A percentile compares a stretch with the other conserved stretches of the same genome.
Evolutionary conservation across 805 yeast genomes (phyloP).

Genomic region (Teunomyces kruisii): DNA sequence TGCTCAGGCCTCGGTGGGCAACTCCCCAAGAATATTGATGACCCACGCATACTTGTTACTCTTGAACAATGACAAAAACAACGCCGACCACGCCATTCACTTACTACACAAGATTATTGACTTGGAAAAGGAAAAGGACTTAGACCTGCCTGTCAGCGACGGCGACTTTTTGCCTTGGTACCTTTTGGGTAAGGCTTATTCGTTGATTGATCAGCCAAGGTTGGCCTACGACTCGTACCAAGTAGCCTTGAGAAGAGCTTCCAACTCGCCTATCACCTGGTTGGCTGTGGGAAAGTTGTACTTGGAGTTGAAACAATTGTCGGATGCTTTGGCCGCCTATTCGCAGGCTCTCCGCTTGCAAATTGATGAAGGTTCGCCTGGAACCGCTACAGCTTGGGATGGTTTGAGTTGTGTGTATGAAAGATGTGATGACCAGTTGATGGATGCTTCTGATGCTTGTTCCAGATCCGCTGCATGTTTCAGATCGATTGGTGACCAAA

Average conservation of each 20-base stretch:
- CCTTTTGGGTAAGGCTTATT: conserved; percentile 53
- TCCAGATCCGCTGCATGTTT: conserved; percentile 50
- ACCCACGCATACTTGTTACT: conserved; percentile 52
- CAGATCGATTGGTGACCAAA: conserved; percentile 45
- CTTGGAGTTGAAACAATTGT: conserved; percentile 55
- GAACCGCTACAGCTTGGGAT: conserved; percentile 63
- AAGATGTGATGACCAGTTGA: conserved; percentile 58
- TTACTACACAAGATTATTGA: conserved; percentile 34
- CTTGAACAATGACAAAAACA: conserved; percentile 20
- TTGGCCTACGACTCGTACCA: conserved; percentile 57
- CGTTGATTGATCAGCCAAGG: conserved; percentile 45
- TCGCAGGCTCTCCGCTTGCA: conserved; percentile 61
- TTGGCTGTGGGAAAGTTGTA: conserved; percentile 63
- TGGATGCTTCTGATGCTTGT: conserved; percentile 63
- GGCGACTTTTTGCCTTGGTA: conserved; percentile 62
- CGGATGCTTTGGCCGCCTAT: conserved; percentile 67
- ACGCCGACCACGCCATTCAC: conserved; percentile 36
- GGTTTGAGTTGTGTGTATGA: conserved; percentile 63
- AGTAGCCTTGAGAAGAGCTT: conserved; percentile 52
- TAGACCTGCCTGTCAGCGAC: conserved; percentile 13
- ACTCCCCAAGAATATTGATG: conserved; percentile 43
- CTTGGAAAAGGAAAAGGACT: conserved; percentile 18
- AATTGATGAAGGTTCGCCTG: conserved; percentile 45
- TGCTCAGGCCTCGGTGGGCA: conserved; percentile 46
- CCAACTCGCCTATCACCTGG: conserved; percentile 62